Percentiles rank a stretch among this genome's conserved stretches.
phyloP scores from a whole-genome alignment of 2,329 filamentous ascomycete genomes.

The Beauveria rudraprayagi region DNA sequence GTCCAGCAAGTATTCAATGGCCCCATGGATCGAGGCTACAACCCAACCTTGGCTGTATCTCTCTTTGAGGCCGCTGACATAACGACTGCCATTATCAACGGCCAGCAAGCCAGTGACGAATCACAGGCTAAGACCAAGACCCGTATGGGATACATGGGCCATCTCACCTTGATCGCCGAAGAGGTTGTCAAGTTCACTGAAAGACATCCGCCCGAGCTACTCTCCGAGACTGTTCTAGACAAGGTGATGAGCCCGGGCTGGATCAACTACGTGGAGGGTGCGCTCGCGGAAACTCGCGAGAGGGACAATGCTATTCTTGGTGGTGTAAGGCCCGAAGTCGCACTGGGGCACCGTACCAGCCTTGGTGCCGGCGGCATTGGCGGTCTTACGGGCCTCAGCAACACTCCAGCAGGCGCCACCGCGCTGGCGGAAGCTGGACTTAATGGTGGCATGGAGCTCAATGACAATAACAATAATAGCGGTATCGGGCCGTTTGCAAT shows the following conservation, averaged over 20 bases:
- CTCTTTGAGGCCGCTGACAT: conserved; percentile 87
- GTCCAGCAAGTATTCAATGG: conserved; percentile 99
- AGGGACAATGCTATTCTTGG: conserved; percentile 97
- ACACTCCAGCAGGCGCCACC: conserved; percentile 43
- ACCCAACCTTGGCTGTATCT: conserved; percentile 80
- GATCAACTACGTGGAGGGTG: conserved; percentile 91
- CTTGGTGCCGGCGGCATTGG: conserved; percentile 38
- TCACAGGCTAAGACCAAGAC: conserved; percentile 78
- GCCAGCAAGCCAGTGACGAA: conserved; percentile 79
- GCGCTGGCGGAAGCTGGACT: conserved; percentile 75
- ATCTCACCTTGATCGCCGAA: conserved; percentile 92
- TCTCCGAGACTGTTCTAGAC: conserved; percentile 77
- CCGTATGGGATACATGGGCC: conserved; percentile 96
- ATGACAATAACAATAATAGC: conserved; percentile 52
- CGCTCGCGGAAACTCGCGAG: conserved; percentile 86
- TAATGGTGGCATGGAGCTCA: conserved; percentile 64
- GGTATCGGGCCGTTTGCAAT: conserved; percentile 67
- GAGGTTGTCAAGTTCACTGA: conserved; percentile 99
- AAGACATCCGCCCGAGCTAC: conserved; percentile 77
- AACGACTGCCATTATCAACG: conserved; percentile 84
- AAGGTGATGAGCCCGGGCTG: conserved; percentile 84
- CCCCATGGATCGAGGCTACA: conserved; percentile 92
- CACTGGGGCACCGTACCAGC: conserved; percentile 68
- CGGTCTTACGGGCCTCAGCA: conserved; percentile 38
- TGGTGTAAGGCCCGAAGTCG: conserved; percentile 85